Conservation (phyloP, 2,329 filamentous ascomycete genomes). For the Colletotrichum sp. region DNA sequence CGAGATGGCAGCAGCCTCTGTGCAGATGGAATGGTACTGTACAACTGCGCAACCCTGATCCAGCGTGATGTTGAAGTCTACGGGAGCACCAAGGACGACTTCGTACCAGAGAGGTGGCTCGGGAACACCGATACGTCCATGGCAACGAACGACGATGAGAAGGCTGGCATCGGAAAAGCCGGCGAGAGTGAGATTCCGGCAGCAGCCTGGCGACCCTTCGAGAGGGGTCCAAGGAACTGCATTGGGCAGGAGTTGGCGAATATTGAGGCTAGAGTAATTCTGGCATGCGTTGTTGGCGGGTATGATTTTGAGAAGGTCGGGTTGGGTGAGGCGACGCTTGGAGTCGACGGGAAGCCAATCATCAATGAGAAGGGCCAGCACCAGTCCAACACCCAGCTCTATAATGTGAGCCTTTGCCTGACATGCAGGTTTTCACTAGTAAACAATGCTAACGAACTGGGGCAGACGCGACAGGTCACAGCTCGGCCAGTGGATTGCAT, state of each 20-base stretch:
- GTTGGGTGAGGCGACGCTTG: constrained; percentile 17
- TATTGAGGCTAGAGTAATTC: constrained; percentile 55
- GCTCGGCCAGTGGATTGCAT: constrained; percentile 21
- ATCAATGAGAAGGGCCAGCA: constrained; percentile 21
- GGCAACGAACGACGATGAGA: constrained; percentile 21
- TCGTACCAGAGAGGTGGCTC: constrained; percentile 45
- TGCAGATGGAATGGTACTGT: constrained; percentile 39
- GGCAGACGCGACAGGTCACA: constrained; percentile 20
- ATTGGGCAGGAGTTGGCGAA: constrained; percentile 61
- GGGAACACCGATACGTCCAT: constrained; percentile 29
- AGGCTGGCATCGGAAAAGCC: neutral
- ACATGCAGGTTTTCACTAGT: neutral
- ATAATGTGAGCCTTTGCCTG: constrained; percentile 14
- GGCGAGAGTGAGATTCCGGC: constrained; percentile 20
- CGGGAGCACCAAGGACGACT: constrained; percentile 38
- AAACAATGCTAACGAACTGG: neutral
- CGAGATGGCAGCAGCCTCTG: constrained; percentile 29
- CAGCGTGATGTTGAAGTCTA: constrained; percentile 39
- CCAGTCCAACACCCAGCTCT: constrained; percentile 15
- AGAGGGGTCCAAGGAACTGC: constrained; percentile 56
- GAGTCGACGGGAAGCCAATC: constrained; percentile 7
- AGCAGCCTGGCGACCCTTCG: constrained; percentile 58
- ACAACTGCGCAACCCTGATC: constrained; percentile 35
- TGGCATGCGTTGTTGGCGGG: constrained; percentile 33
- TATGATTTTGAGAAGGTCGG: constrained; percentile 25